Conservation (phyloP, 1,284 basidiomycete genomes). For the Pseudozyma sp. region DNA sequence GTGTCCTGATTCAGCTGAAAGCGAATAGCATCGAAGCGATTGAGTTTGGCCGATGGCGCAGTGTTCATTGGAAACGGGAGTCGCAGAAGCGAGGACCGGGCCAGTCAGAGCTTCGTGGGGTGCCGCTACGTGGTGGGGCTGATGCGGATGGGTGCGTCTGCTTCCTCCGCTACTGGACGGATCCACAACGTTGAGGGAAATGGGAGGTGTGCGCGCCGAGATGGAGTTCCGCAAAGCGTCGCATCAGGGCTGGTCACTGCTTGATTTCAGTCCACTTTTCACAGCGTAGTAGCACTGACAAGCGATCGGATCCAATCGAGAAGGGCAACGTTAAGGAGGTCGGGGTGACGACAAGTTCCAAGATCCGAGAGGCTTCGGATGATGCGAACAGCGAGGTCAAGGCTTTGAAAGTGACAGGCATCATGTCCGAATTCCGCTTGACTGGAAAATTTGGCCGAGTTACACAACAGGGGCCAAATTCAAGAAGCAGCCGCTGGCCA, state of each 20-base stretch:
- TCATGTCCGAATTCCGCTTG: conserved; percentile 4
- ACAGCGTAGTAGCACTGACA: neutral
- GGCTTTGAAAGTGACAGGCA: too few relatives aligned
- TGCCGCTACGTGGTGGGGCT: too few relatives aligned
- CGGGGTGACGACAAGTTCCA: too few relatives aligned
- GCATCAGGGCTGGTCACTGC: conserved; percentile 1
- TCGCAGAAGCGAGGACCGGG: neutral
- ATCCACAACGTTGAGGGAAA: too few relatives aligned
- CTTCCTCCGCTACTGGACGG: too few relatives aligned
- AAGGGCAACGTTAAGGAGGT: neutral
- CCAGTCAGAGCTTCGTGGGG: too few relatives aligned
- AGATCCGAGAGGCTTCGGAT: neutral
- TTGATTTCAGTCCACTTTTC: neutral
- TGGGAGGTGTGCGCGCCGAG: conserved; percentile 1
- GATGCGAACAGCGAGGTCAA: too few relatives aligned
- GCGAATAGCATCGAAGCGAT: conserved; percentile 16
- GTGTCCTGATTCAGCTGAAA: conserved; percentile 8
- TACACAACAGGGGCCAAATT: too few relatives aligned
- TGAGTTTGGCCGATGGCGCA: neutral
- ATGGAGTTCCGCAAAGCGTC: conserved; percentile 7
- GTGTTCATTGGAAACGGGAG: neutral
- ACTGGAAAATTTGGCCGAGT: neutral
- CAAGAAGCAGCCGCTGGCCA: too few relatives aligned
- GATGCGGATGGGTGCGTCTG: too few relatives aligned
- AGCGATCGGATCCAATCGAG: too few relatives aligned